These are phyloP conservation scores for Colletotrichum somersetense DNA, from an alignment of 2,329 filamentous ascomycete genomes.

Conservation along the genomic window DNA sequence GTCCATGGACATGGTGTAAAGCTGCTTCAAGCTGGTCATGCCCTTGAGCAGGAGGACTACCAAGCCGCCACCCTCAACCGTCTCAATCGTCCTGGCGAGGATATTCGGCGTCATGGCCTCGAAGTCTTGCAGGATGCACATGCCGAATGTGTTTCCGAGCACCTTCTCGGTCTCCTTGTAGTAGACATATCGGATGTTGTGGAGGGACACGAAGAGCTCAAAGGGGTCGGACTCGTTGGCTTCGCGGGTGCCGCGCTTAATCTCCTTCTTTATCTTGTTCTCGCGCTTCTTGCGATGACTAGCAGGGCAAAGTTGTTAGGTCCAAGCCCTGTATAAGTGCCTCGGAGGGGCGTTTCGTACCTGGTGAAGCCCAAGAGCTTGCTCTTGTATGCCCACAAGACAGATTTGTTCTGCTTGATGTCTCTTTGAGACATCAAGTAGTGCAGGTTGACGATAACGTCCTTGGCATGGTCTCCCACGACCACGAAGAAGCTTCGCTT, in stretches of 20 bases:
- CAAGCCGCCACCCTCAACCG: conserved; percentile 94
- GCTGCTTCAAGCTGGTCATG: conserved; percentile 96
- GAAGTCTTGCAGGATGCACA: conserved; percentile 98
- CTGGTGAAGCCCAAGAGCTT: conserved; percentile 93
- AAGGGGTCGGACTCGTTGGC: conserved; percentile 94
- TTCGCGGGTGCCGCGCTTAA: conserved; percentile 94
- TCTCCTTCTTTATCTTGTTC: conserved; percentile 97
- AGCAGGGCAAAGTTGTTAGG: conserved; percentile 22
- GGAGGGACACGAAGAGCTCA: conserved; percentile 94
- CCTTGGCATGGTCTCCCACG: conserved; percentile 93
- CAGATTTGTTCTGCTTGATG: conserved; percentile 90
- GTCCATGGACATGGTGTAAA: conserved; percentile 98
- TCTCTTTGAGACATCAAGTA: conserved; percentile 92
- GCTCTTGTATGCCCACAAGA: conserved; percentile 99
- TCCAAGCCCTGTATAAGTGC: background rate
- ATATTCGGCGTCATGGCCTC: conserved; percentile 98
- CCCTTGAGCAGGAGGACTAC: conserved; percentile 93
- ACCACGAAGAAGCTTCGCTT: conserved; percentile 98
- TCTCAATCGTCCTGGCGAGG: conserved; percentile 94
- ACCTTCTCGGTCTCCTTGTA: conserved; percentile 99
- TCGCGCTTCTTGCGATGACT: conserved; percentile 98
- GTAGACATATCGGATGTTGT: conserved; percentile 98
- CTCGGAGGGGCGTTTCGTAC: conserved; percentile 50
- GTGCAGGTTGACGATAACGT: conserved; percentile 94
- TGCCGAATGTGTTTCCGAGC: conserved; percentile 95